phyloP scores from a whole-genome alignment of 106 monocot species.

The Iris macrosiphon region DNA sequence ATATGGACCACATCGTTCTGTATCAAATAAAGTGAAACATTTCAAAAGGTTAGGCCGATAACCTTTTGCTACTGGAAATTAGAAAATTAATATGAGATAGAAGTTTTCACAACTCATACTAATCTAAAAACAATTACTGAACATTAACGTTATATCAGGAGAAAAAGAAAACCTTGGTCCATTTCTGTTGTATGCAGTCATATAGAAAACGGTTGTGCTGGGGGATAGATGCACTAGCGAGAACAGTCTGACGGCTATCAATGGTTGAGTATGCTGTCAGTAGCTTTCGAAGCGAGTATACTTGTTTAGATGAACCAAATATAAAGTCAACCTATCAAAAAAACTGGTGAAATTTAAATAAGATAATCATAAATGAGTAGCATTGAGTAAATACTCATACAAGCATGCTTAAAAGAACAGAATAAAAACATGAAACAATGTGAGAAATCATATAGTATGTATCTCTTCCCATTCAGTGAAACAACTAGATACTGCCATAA shows the following conservation, averaged over 20 bases:
- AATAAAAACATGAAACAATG: too few relatives aligned
- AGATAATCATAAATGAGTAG: too few relatives aligned
- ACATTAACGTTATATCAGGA: neutral
- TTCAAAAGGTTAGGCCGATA: neutral
- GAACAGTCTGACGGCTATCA: slow-evolving; percentile 61
- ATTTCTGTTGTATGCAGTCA: slow-evolving; percentile 88
- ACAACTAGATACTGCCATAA: too few relatives aligned
- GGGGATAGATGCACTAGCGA: slow-evolving; percentile 95
- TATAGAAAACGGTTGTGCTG: slow-evolving; percentile 83
- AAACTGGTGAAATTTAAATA: too few relatives aligned
- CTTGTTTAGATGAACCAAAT: slow-evolving; percentile 78
- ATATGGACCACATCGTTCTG: slow-evolving; percentile 87
- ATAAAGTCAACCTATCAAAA: slow-evolving; percentile 74
- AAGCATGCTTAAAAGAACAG: too few relatives aligned
- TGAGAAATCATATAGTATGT: too few relatives aligned
- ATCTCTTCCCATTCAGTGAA: too few relatives aligned
- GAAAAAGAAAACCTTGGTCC: slow-evolving; percentile 71
- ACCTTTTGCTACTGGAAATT: neutral
- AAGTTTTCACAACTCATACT: neutral
- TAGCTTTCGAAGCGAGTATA: slow-evolving; percentile 60
- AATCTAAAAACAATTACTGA: neutral
- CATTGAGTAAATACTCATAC: too few relatives aligned
- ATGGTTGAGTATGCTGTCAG: slow-evolving; percentile 67
- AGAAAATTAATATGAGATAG: neutral
- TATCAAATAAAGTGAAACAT: slow-evolving; percentile 12